Evolutionary conservation across 192 early-diverging fungal species (phyloP).

Genomic region (Backusella liffmaniae): DNA sequence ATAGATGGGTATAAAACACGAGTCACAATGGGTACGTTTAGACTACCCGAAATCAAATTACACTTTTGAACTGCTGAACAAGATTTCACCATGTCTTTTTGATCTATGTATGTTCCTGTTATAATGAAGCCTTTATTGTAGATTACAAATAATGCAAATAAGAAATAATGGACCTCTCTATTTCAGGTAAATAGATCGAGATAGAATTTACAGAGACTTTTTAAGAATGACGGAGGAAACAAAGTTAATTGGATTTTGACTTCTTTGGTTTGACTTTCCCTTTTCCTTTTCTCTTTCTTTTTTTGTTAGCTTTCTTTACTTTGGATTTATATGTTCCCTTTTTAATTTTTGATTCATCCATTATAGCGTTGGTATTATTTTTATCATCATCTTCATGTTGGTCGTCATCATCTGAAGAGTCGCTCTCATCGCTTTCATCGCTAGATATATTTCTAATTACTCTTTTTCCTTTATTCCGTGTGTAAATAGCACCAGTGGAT

Average conservation of each 20-base stretch:
- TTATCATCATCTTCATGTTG: neutral
- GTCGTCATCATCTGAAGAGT: neutral
- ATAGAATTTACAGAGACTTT: neutral
- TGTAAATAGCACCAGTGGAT: neutral
- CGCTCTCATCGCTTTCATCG: neutral
- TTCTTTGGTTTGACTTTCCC: neutral
- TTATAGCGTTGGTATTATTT: too few relatives aligned
- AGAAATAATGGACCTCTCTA: too few relatives aligned
- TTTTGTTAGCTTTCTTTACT: neutral
- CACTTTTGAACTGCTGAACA: too few relatives aligned
- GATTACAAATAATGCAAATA: too few relatives aligned
- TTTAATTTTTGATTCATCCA: neutral
- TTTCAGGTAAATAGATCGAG: too few relatives aligned
- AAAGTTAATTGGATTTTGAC: neutral
- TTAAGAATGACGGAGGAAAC: too few relatives aligned
- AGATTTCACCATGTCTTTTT: too few relatives aligned
- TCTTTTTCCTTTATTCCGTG: neutral
- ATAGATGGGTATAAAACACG: too few relatives aligned
- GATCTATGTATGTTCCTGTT: too few relatives aligned
- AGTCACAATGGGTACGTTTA: too few relatives aligned
- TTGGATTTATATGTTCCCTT: neutral
- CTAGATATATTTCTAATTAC: neutral
- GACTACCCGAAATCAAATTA: too few relatives aligned
- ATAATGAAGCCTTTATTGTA: too few relatives aligned
- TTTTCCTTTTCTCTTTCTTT: neutral